A percentile compares a stretch with the other conserved stretches of the same genome.
Evolutionary conservation across 345 rosid genomes (phyloP).

Genomic region (Sonneratia caseolaris): DNA sequence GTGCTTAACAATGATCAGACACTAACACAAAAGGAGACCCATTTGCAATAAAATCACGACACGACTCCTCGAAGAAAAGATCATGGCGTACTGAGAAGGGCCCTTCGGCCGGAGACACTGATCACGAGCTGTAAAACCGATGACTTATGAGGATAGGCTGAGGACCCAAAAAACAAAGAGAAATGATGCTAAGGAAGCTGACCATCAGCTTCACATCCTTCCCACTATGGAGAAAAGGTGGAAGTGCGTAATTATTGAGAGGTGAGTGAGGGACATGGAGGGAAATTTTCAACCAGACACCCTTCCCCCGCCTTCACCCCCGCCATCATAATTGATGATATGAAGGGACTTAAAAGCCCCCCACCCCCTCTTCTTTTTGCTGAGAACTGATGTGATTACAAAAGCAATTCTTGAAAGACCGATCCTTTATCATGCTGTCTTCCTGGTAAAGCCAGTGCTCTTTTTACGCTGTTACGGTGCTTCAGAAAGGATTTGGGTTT

Average conservation of each 20-base stretch:
- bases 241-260: slow-evolving; percentile 20
- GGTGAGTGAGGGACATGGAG: slow-evolving; percentile 10
- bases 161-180: background rate
- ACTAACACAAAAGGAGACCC: background rate
- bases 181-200: slow-evolving; percentile 21
- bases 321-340: background rate
- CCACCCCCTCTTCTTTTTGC: background rate
- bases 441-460: slow-evolving; percentile 9
- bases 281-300: slow-evolving; percentile 19
- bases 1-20: background rate
- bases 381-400: slow-evolving; percentile 15
- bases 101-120: background rate
- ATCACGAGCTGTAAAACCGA: background rate
- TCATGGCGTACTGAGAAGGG: background rate
- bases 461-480: background rate
- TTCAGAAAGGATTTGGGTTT: background rate
- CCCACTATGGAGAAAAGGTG: slow-evolving; percentile 23
- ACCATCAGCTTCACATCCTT: slow-evolving; percentile 16
- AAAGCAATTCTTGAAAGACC: slow-evolving; percentile 12
- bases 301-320: background rate
- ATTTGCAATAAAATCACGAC: slow-evolving; percentile 14
- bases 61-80: background rate
- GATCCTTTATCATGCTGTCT: slow-evolving; percentile 7
- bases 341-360: background rate
- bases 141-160: background rate